phyloP scores from a whole-genome alignment of 2,329 filamentous ascomycete genomes.

The Aspergillus proliferans region DNA sequence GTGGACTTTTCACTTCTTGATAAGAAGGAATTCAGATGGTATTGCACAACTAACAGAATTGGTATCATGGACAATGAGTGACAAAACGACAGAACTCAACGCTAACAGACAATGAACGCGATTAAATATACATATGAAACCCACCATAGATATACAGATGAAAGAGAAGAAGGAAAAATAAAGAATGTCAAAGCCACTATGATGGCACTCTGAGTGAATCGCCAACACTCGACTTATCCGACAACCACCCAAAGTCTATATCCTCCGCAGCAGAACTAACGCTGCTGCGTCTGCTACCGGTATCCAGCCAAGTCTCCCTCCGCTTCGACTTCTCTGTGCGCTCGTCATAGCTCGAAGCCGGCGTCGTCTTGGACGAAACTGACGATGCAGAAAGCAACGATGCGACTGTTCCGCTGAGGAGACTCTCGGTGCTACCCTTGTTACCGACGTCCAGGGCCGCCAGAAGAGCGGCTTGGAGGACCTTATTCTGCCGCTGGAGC shows the following conservation, averaged over 20 bases:
- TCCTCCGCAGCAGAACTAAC: slow-evolving; percentile 26
- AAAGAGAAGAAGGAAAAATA: background rate
- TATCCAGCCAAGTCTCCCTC: slow-evolving; percentile 14
- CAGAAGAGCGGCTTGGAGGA: slow-evolving; percentile 37
- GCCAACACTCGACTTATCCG: slow-evolving; percentile 12
- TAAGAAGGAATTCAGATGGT: no score
- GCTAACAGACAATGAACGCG: no score
- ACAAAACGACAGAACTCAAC: no score
- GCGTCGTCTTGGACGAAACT: slow-evolving; percentile 13
- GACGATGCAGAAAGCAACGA: slow-evolving; percentile 4
- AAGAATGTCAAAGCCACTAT: background rate
- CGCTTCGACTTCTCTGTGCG: background rate
- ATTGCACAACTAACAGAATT: no score
- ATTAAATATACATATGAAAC: no score
- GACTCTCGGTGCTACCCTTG: slow-evolving; percentile 20
- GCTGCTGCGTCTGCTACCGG: slow-evolving; percentile 21
- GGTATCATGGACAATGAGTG: no score
- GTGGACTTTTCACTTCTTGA: no score
- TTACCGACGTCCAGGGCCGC: slow-evolving; percentile 34
- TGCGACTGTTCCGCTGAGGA: slow-evolving; percentile 2
- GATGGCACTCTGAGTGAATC: background rate
- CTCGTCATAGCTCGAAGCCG: slow-evolving; percentile 11
- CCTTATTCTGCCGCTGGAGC: slow-evolving; percentile 38
- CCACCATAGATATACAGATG: background rate
- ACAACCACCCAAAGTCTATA: slow-evolving; percentile 28